Evolutionary conservation across 106 monocot species (phyloP), one percentile per base, ranked within the genome.

Genomic region (Iris macrosiphon): DNA sequence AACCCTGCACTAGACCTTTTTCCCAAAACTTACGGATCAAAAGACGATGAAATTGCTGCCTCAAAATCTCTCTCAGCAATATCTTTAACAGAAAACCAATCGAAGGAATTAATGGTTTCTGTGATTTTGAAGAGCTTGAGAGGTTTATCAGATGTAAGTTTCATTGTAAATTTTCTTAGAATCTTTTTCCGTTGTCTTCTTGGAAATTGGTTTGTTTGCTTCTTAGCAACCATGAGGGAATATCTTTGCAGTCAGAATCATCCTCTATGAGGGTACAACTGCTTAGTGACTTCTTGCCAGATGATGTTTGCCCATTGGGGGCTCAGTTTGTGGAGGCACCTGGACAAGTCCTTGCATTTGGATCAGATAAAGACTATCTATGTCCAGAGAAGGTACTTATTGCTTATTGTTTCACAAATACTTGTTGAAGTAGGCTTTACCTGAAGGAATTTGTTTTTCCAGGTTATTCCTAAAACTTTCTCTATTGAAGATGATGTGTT

Each of bases 271-370:
- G 30, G 40, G 55, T 40, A 40, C 82, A 88, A 40, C 68, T 88
- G 25, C 66, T 75, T 5, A 71, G 24, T 49, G 82, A 79, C 32
- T 88, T 88, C 55, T 57, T 73, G 25, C 82, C 88, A 13, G 88
- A 88, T 48, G 75, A 88, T 60, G 54, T 76, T 31, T 79, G 88
- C 22, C 88, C 88, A 4, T 24, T 88, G 34, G 82, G 82, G 17
- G 59, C 69, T 62, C 88, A 76, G 52, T 83, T 72, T 59, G 61
- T 69, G 45, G 72, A 79, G 19, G 43, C 53, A 21, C 41, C 63
- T 41, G 72, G 64, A 16, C 62, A 75, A 47, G 52, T 65, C 14
- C 2, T 65, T 15, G 40, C 21, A 15, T 53, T 48, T 66, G 37
- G 39, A 43, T 49, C 55, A n/a, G 56, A 56, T 28, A 73, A 67